A percentile compares a stretch with the other conserved stretches of the same genome.
These are phyloP conservation scores for Yarrowia bubula DNA, from an alignment of 805 yeast species.

Conservation along the genomic window DNA sequence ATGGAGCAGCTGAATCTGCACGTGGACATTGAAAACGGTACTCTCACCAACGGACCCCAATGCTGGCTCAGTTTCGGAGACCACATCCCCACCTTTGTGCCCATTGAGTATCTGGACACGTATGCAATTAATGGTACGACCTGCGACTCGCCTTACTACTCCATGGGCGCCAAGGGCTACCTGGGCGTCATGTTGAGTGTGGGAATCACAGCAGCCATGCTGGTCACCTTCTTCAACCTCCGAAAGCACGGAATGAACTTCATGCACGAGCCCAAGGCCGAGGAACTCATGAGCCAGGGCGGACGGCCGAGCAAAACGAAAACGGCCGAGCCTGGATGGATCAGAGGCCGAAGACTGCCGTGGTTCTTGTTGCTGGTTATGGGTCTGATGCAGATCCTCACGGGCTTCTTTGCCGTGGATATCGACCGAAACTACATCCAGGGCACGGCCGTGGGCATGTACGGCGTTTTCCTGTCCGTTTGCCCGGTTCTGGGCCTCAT, in stretches of 20 bases:
- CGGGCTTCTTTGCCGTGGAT: conserved; percentile 38
- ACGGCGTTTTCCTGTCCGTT: conserved; percentile 34
- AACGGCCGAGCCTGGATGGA: conserved; percentile 33
- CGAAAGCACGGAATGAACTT: conserved; percentile 34
- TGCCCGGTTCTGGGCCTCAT: conserved; percentile 30
- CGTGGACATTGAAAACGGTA: conserved; percentile 35
- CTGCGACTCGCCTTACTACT: conserved; percentile 34
- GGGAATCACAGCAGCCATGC: conserved; percentile 30
- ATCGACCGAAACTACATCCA: conserved; percentile 36
- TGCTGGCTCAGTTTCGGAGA: conserved; percentile 35
- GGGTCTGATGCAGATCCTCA: conserved; percentile 33
- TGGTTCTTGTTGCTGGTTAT: conserved; percentile 37
- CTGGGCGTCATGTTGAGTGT: conserved; percentile 34
- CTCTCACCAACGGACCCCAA: conserved; percentile 35
- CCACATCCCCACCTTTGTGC: conserved; percentile 30
- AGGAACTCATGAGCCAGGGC: conserved; percentile 17
- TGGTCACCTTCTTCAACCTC: conserved; percentile 34
- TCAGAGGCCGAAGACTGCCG: conserved; percentile 35
- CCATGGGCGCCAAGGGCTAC: conserved; percentile 34
- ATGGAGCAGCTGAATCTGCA: conserved; percentile 32
- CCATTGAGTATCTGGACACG: conserved; percentile 14
- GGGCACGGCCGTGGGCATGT: conserved; percentile 33
- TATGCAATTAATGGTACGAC: conserved; percentile 30
- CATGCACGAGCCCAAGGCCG: conserved; percentile 24
- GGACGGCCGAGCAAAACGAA: conserved; percentile 10